Conservation (phyloP, 768 basidiomycete species). For the Russula vinacea region DNA sequence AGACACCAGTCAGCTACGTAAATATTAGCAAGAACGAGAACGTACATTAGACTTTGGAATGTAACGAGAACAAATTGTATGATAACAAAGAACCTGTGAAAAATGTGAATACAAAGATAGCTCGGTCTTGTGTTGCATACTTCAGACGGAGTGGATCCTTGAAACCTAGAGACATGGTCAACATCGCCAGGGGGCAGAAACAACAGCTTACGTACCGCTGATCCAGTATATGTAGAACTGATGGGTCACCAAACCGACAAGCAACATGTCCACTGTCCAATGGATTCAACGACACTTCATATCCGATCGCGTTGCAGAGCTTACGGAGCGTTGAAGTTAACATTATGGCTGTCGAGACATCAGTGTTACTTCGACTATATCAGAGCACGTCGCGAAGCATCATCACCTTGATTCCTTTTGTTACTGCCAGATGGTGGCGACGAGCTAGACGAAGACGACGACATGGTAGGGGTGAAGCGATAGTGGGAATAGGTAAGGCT, state of each 20-base stretch:
- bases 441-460: too few relatives aligned
- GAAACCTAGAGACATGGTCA: not conserved
- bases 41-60: not conserved
- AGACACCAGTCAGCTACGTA: not conserved
- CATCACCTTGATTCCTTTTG: not conserved
- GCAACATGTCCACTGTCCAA: not conserved
- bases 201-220: not conserved
- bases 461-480: too few relatives aligned
- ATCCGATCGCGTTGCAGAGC: not conserved
- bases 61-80: not conserved
- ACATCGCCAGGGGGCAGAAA: not conserved
- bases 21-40: not conserved
- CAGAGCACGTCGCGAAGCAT: not conserved
- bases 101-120: not conserved
- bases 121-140: not conserved
- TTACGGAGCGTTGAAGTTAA: not conserved
- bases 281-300: not conserved
- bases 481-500: too few relatives aligned
- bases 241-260: conserved; percentile 5
- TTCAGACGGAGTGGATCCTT: not conserved
- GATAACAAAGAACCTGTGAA: conserved; percentile 2
- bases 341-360: not conserved
- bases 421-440: too few relatives aligned
- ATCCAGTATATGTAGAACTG: conserved; percentile 9
- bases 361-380: not conserved